Base-by-base conservation (phyloP, 2,329 filamentous ascomycete genomes). In the Podosphaera aphanis region DNA sequence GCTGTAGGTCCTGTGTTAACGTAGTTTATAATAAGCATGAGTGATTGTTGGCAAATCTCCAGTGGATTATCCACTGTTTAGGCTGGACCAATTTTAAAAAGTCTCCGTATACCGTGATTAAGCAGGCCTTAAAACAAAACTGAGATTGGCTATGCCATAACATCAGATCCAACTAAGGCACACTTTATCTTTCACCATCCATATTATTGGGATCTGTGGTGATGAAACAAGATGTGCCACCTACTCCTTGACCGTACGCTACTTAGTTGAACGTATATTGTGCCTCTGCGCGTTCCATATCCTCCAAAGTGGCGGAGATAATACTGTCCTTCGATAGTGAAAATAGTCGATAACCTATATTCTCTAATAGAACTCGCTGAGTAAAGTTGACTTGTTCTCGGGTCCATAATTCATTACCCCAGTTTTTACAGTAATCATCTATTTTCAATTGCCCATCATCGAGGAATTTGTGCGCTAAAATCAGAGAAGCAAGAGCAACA, bases 391-490 rank as follows among this genome's bases (percentile, higher is more conserved):
- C 66, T 62, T 79, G 74, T 47, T 69, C 65, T 53, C 65, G 66
- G 2, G 71, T 69, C 74, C 76, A 80, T 42, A 68, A 54, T 43
- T 64, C 62, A 21, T 60, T 62, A 19, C 69, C 74, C 71, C 74
- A 78, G 23, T 57, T 59, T 15, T 62, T 54, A 49, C 65, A 64
- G 60, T 74, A 77, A 55, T 68, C 68, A 42, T 63, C 61, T 1
- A 71, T 71, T 3, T 64, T 60, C 49, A 68, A 64, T 53, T 73
- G 67, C 44, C 63, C 61, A 60, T 80, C 76, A 52, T 77, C 71
- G 39, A 70, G 64, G 54, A 79, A 79, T 60, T 80, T 79, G 55
- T 67, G 64, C n/a, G 75, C 73, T 45, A 79, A 71, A 50, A 77
- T 64, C 16, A 80, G 62, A 1, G 75, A 71, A 1, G 69, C 65